Evolutionary conservation across 2,329 filamentous ascomycete genomes (phyloP).

Genomic region (Aspergillus arachidicola): DNA sequence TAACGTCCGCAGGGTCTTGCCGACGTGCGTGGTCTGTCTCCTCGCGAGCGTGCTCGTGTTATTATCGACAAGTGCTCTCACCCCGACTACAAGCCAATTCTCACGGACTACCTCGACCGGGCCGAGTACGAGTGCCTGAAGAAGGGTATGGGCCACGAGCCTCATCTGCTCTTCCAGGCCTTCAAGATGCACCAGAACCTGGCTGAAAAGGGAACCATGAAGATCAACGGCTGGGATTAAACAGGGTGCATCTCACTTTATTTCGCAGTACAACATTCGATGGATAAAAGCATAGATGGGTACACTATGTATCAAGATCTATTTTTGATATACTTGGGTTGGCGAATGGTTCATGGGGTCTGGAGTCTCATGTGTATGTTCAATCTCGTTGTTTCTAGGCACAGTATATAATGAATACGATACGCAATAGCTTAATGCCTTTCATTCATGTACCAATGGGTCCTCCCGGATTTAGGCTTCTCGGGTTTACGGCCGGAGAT

Average conservation of each 20-base stretch:
- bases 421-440: background rate
- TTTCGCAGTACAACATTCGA: background rate
- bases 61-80: conserved; percentile 88
- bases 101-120: conserved; percentile 80
- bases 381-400: background rate
- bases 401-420: background rate
- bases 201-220: conserved; percentile 84
- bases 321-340: background rate
- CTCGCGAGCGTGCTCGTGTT: conserved; percentile 76
- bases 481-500: background rate
- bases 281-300: background rate
- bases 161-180: conserved; percentile 79
- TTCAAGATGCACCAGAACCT: conserved; percentile 91
- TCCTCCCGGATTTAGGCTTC: background rate
- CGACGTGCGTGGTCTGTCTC: conserved; percentile 79
- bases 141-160: conserved; percentile 89
- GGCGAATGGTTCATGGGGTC: background rate
- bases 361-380: background rate
- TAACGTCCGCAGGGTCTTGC: conserved; percentile 65
- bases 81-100: conserved; percentile 79
- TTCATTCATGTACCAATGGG: background rate
- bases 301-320: background rate
- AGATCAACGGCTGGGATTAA: conserved; percentile 68
- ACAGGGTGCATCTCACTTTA: background rate
- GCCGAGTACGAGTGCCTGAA: conserved; percentile 83